Conservation (phyloP, 2,329 filamentous ascomycete species). For the Balansia obtecta region DNA sequence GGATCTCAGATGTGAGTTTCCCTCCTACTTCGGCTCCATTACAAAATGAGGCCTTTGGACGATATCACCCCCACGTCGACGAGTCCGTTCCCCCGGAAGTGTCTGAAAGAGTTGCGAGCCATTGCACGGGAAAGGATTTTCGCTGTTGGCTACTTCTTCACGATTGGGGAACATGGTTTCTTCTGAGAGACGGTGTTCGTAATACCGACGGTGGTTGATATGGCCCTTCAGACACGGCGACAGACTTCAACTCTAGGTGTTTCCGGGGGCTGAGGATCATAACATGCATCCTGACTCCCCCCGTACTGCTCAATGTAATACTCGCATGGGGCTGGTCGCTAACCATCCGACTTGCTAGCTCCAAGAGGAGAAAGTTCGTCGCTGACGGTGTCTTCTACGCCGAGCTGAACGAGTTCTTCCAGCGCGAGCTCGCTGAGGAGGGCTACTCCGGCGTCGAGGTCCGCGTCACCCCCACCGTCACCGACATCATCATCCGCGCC, state of each 20-base stretch:
- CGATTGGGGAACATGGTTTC: too few species aligned
- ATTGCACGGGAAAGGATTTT: not conserved
- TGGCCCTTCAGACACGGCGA: not conserved
- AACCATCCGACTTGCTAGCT: conserved; percentile 37
- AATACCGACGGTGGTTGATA: too few species aligned
- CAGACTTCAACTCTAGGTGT: not conserved
- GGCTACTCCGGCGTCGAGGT: conserved; percentile 99
- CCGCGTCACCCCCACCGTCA: conserved; percentile 98
- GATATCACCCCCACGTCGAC: not conserved
- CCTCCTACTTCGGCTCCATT: not conserved
- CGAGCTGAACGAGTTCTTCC: conserved; percentile 99
- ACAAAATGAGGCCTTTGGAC: not conserved
- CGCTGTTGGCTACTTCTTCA: not conserved
- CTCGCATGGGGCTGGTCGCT: not conserved
- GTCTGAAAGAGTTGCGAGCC: not conserved
- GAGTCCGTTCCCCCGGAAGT: not conserved
- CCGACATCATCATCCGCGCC: conserved; percentile 99
- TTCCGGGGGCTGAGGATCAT: too few species aligned
- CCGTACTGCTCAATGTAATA: too few species aligned
- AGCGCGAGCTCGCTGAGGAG: conserved; percentile 99
- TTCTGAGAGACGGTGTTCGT: too few species aligned
- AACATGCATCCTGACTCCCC: too few species aligned
- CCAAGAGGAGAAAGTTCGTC: conserved; percentile 90
- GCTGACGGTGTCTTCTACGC: conserved; percentile 99
- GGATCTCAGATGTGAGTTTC: conserved; percentile 49